phyloP scores from a whole-genome alignment of 495 filamentous ascomycete species.

The Aspergillus coremiiformis region DNA sequence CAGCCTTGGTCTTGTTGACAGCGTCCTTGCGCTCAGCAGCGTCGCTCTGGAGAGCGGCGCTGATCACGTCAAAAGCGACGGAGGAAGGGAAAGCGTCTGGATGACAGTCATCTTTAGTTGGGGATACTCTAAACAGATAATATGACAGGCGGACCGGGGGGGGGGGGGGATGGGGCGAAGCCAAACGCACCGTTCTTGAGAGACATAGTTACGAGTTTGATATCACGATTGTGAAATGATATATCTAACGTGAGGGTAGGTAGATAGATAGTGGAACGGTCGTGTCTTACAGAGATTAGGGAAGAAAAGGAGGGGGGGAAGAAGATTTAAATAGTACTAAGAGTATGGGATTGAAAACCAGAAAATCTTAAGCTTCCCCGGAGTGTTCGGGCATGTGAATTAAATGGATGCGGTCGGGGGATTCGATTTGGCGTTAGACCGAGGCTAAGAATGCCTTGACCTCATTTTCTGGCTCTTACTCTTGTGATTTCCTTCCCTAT shows the following conservation, averaged over 20 bases:
- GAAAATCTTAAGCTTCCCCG: constrained; percentile 8
- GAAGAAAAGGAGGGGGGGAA: neutral
- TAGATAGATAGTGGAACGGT: neutral
- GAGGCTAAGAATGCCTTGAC: constrained; percentile 13
- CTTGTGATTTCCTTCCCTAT: neutral
- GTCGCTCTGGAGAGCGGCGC: constrained; percentile 58
- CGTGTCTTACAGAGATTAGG: neutral
- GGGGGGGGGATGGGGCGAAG: too few relatives aligned
- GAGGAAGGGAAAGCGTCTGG: constrained; percentile 86
- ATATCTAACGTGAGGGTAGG: neutral
- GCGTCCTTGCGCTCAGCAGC: constrained; percentile 76
- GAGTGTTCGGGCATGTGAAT: constrained; percentile 22
- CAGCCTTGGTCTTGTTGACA: constrained; percentile 75
- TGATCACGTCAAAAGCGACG: constrained; percentile 83
- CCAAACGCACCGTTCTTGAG: constrained; percentile 63
- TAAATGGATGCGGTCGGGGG: constrained; percentile 14
- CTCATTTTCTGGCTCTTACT: neutral
- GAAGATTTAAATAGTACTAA: neutral
- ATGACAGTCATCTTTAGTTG: constrained; percentile 10
- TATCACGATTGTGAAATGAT: neutral
- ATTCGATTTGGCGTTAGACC: constrained; percentile 1
- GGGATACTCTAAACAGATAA: neutral
- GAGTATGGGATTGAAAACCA: neutral
- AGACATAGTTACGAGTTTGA: constrained; percentile 61
- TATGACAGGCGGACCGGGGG: too few relatives aligned